Base-by-base conservation (phyloP, 83 land plant species). In the Picea abies region DNA sequence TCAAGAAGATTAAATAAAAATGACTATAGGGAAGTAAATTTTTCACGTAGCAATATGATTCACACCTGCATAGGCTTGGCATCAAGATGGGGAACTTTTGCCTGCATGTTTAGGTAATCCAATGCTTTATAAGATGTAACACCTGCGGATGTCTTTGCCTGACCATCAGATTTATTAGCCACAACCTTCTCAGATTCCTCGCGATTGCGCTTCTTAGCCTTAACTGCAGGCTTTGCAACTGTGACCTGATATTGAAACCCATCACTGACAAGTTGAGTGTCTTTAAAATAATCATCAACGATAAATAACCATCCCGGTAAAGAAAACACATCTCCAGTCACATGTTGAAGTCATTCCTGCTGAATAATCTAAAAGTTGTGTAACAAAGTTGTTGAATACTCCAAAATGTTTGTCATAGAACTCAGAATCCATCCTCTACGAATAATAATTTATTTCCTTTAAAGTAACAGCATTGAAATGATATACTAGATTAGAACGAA, bases 201-300 rank as follows among this genome's bases (percentile, higher is more conserved):
- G 2, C 11, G 2, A 47, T 47, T 47, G 10, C 52, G 1, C 52
- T 47, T 5, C 47, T 44, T 44, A 15, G 79, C 68, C 75, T 81
- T 88, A n/a, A 78, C 87, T n/a, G 37, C 52, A 76, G 87, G 87
- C 73, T 70, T 88, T 47, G 90, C 83, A 76, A 88, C 81, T 62
- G 83, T 76, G 37, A 88, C 90, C 90, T 88, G 70, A 15, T 35
- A 25, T 44, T 10, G 60, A 65, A 63, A 63, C 3, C 47, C 14
- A 67, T 25, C 44, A 63, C 8, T 2, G 2, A 25, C 15, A 47
- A 47, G 49, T 3, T 80, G 17, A 32, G 79, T 26, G 37, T 80
- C 81, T 68, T 35, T 17, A 22, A 68, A 29, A 29, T 25, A 22
- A 68, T 10, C 35, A 68, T 68, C 4, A 29, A 29, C 3, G 35